Evolutionary conservation across 371 early-diverging fungal genomes (phyloP).

Genomic region (Mucor circinelloides): DNA sequence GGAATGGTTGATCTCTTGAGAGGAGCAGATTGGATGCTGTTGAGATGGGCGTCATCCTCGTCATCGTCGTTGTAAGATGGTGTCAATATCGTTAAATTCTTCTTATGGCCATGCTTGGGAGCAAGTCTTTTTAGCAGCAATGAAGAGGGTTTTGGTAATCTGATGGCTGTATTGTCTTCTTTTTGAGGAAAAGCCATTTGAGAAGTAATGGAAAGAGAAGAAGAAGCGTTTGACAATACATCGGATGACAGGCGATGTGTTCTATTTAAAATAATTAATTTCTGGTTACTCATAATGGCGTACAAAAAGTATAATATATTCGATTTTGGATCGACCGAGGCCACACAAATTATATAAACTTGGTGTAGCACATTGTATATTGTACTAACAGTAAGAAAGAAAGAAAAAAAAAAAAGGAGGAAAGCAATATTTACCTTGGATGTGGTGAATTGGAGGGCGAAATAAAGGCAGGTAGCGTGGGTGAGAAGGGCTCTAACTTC

Average conservation of each 20-base stretch:
- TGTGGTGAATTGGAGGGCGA: not conserved
- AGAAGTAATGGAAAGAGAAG: not conserved
- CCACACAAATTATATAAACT: not conserved
- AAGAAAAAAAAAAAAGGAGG: not conserved
- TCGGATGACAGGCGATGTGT: slow-evolving; percentile 20
- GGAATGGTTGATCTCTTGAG: slow-evolving; percentile 34
- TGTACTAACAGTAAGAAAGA: not conserved
- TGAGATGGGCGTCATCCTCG: not conserved
- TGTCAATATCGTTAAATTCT: slow-evolving; percentile 62
- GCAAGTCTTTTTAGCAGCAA: slow-evolving; percentile 48
- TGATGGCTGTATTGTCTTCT: slow-evolving; percentile 2
- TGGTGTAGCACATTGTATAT: not conserved
- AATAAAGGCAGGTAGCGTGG: not conserved
- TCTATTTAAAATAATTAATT: slow-evolving; percentile 14
- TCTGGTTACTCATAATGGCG: slow-evolving; percentile 18
- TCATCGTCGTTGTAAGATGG: slow-evolving; percentile 54
- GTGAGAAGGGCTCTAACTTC: slow-evolving; percentile 5
- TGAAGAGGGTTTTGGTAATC: slow-evolving; percentile 40
- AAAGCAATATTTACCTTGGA: not conserved
- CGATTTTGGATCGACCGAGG: slow-evolving; percentile 1
- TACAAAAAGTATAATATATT: slow-evolving; percentile 11
- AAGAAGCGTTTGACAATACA: not conserved
- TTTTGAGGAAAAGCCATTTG: not conserved
- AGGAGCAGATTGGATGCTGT: slow-evolving; percentile 57
- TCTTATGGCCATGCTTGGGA: slow-evolving; percentile 47